Conservation (phyloP, 1,139 yeast genomes). For the Hyphopichia burtonii region DNA sequence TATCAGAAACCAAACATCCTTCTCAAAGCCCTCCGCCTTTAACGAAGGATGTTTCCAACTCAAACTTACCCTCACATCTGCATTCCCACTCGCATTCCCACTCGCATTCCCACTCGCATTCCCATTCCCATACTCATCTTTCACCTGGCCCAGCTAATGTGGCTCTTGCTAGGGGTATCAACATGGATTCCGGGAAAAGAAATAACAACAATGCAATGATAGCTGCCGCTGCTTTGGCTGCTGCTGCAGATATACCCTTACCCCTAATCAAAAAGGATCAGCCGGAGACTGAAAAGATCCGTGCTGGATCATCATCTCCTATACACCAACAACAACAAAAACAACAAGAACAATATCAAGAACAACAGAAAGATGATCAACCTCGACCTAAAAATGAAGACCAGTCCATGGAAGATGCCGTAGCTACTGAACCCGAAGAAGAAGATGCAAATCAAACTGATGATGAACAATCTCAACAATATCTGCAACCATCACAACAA, state of each 20-base stretch:
- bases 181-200: constrained; percentile 34
- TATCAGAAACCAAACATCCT: neutral
- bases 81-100: constrained; percentile 11
- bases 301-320: neutral
- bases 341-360: no score
- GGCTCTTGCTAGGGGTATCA: constrained; percentile 44
- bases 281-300: neutral
- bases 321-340: neutral
- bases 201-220: constrained; percentile 52
- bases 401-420: neutral
- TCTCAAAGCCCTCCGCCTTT: neutral
- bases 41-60: neutral
- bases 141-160: constrained; percentile 54
- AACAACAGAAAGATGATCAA: neutral
- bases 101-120: constrained; percentile 2
- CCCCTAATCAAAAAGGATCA: constrained; percentile 34
- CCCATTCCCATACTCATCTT: constrained; percentile 7
- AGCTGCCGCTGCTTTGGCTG: constrained; percentile 72
- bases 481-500: constrained; percentile 1
- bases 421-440: constrained; percentile 9
- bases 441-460: constrained; percentile 17
- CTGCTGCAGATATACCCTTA: constrained; percentile 66
- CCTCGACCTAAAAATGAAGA: constrained; percentile 1
- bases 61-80: neutral
- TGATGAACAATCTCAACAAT: constrained; percentile 10